Evolutionary conservation across 176 grass and related monocot species (phyloP), one percentile per base, ranked within the genome.

Genomic region (Elaeis guineensis): DNA sequence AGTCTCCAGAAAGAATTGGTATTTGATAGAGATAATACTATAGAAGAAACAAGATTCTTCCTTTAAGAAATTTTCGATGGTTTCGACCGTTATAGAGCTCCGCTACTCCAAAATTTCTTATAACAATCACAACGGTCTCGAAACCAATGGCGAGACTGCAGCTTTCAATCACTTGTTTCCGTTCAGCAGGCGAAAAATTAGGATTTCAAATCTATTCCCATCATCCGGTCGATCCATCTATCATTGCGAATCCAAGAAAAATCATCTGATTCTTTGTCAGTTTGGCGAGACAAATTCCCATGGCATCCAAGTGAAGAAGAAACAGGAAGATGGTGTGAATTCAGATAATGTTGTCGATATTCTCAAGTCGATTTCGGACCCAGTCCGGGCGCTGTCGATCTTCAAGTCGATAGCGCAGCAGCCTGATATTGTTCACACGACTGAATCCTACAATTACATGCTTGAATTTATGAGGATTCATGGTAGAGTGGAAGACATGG

Each of bases 371-470:
- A 75, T 86, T 50, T 21, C 78, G 8, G 76, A 71, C 50, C 83
- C 87, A 3, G 49, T 23, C 8, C 72, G 80, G 50, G 87, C 80
- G 1, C 59, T 97, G 22, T 89, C 75, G 15, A 54, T 88, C 49
- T 97, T 97, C 62, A 52, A 44, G 63, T 69, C 81, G 16, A 82
- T 79, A 8, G 80, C 81, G 16, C 61, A 56, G 55, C 81, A 71
- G 72, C 75, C 80, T 19, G 76, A 22, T 50, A 59, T 65, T 18
- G 72, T 73, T 29, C 87, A 88, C 72, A 91, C 87, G 9, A 97
- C 92, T 12, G 87, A 80, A 59, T 97, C 92, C 14, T 91, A 74
- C 72, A 84, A 97, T 82, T 85, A 88, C 78, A 91, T 97, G 87
- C 92, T 97, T 21, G 92, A 97, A 49, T 72, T 85, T 12, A 79